Evolutionary conservation across 108 stramenopile species (phyloP).

Genomic region (Fragilariopsis cylindrus): DNA sequence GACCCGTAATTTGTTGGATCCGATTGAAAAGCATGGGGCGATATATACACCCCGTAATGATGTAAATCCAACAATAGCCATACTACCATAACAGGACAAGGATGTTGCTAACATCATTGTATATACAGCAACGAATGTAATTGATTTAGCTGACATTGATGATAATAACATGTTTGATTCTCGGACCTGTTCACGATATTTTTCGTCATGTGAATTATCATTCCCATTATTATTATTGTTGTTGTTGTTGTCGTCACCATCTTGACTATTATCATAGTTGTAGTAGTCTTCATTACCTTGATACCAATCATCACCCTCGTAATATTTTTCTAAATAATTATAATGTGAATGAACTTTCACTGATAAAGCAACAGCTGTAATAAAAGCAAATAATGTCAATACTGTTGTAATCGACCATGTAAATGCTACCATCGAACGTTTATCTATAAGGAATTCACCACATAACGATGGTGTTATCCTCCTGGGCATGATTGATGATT

Average conservation of each 20-base stretch:
- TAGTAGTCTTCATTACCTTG: constrained; percentile 31
- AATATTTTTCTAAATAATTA: constrained; percentile 50
- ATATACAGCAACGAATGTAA: constrained; percentile 76
- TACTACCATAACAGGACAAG: constrained; percentile 69
- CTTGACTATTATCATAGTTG: constrained; percentile 37
- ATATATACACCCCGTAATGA: constrained; percentile 80
- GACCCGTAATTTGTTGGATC: constrained; percentile 47
- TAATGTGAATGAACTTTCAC: constrained; percentile 68
- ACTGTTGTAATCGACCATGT: constrained; percentile 78
- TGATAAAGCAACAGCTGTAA: constrained; percentile 52
- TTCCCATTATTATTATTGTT: constrained; percentile 27
- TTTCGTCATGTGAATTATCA: constrained; percentile 29
- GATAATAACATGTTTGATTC: constrained; percentile 49
- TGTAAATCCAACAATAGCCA: constrained; percentile 82
- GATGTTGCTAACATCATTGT: constrained; percentile 64
- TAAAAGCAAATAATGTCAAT: constrained; percentile 65
- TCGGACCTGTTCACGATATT: constrained; percentile 35
- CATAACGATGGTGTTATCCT: constrained; percentile 60
- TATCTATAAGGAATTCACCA: constrained; percentile 63
- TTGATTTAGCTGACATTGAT: constrained; percentile 48
- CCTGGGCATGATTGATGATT: not conserved
- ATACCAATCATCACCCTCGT: constrained; percentile 51
- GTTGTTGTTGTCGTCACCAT: constrained; percentile 37
- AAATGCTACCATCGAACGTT: constrained; percentile 73
- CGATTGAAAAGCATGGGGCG: constrained; percentile 73